A percentile compares a stretch with the other conserved stretches of the same genome.
These are phyloP conservation scores for Candida xiaguanensis DNA, from an alignment of 805 yeast genomes.

Conservation along the genomic window DNA sequence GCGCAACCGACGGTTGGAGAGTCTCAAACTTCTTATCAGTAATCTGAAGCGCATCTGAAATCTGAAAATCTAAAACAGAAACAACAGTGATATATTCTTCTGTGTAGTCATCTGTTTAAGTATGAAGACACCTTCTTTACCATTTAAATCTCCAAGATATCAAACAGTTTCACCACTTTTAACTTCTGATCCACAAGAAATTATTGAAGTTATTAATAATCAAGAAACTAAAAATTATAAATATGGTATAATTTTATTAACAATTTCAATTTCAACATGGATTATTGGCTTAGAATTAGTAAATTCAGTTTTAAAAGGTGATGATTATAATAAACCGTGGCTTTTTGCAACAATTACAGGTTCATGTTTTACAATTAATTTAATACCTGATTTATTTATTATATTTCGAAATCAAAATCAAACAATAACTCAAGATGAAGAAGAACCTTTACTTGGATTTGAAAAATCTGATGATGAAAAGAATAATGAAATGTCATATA, in stretches of 20 bases:
- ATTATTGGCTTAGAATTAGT: constrained; percentile 47
- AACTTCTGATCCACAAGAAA: constrained; percentile 18
- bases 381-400: constrained; percentile 33
- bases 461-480: constrained; percentile 1
- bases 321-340: constrained; percentile 46
- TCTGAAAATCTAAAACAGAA: not conserved
- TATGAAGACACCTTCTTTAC: not conserved
- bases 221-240: constrained; percentile 41
- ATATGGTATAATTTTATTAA: constrained; percentile 41
- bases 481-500: constrained; percentile 15
- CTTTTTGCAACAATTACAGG: constrained; percentile 48
- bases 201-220: constrained; percentile 33
- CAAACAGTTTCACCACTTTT: constrained; percentile 1
- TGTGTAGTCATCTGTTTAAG: too few relatives aligned
- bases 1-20: too few relatives aligned
- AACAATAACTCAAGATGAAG: not conserved
- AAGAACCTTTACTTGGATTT: not conserved
- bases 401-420: not conserved
- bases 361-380: constrained; percentile 42
- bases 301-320: constrained; percentile 46
- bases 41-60: not conserved
- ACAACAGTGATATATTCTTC: too few relatives aligned
- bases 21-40: too few relatives aligned
- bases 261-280: constrained; percentile 45
- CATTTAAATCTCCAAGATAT: constrained; percentile 1